These are phyloP conservation scores for Lentinula sp. DNA, from an alignment of 768 basidiomycete genomes.

Conservation along the genomic window DNA sequence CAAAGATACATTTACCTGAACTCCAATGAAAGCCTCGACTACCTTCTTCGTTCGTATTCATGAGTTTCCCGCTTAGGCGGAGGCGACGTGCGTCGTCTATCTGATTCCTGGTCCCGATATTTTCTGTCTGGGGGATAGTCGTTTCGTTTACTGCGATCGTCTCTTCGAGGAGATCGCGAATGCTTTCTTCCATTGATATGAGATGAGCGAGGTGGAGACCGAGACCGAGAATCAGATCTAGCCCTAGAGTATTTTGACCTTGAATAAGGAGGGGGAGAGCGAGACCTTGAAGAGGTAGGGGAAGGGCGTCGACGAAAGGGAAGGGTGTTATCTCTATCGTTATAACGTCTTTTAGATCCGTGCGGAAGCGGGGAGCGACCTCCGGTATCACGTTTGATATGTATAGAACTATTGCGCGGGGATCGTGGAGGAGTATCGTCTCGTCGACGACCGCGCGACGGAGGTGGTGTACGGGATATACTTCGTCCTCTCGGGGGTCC, in stretches of 20 bases:
- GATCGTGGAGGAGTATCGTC: slow-evolving; percentile 9
- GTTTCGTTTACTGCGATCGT: neutral
- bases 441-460: slow-evolving; percentile 5
- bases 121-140: neutral
- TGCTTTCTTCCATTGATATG: neutral
- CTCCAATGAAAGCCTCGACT: neutral
- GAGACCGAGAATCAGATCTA: slow-evolving; percentile 1
- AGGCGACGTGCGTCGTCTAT: neutral
- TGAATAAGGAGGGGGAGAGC: neutral
- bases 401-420: neutral
- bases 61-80: neutral
- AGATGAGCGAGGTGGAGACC: neutral
- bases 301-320: neutral
- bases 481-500: slow-evolving; percentile 18
- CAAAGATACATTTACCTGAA: neutral
- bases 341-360: neutral
- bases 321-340: neutral
- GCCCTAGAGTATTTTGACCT: neutral
- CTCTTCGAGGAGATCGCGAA: neutral
- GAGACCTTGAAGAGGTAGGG: slow-evolving; percentile 1
- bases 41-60: slow-evolving; percentile 1
- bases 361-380: neutral
- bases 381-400: neutral
- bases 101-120: neutral
- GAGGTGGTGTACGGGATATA: slow-evolving; percentile 25